Base-by-base conservation (phyloP, 202 grass and related monocot species). In the Panicum hallii region DNA sequence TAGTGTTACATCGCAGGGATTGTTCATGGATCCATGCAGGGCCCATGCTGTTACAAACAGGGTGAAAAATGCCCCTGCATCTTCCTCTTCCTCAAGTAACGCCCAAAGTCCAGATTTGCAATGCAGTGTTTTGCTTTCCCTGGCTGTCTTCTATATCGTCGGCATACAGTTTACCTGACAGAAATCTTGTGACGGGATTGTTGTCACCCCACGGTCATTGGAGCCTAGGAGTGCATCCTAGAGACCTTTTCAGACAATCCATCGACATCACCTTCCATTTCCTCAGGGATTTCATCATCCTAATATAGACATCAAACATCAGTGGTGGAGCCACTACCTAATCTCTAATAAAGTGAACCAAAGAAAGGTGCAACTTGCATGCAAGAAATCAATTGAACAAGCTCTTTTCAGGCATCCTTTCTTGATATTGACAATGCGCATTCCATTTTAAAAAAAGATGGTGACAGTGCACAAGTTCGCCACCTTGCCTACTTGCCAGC, bases 241-340 rank as follows among this genome's bases (percentile, higher is more conserved):
- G 70, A 82, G 38, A 94, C 72, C 73, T 82, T 84, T 47, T 87
- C 72, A 19, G 84, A 84, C 41, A 91, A 81, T 77, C 72, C 89
- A 53, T 87, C 77, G 4, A 85, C 77, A 7, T 26, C 40, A 3
- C 11, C 84, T 70, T 90, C 84, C 28, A 79, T 80, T 84, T 90
- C 84, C 76, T 90, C 84, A 5, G 70, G 82, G 61, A 84, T 90
- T 16, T 70, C 75, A 16, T 90, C 89, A 26, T 80, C 69, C 84
- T 90, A 61, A 61, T 5, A 75, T 9, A 79, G 30, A 28, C 54
- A 26, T 17, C 72, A 57, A 83, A 9, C 67, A 75, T 79, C 1
- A 30, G 15, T 40, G 62, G 44, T 3, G 7, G 34, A 82, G 5
- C 52, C 69, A 83, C 62, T 34, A 57, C 49, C 23, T 74, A 43